Evolutionary conservation across 441 rosid species (phyloP), one percentile per base, ranked within the genome.

Genomic region (Gossypium aridum): DNA sequence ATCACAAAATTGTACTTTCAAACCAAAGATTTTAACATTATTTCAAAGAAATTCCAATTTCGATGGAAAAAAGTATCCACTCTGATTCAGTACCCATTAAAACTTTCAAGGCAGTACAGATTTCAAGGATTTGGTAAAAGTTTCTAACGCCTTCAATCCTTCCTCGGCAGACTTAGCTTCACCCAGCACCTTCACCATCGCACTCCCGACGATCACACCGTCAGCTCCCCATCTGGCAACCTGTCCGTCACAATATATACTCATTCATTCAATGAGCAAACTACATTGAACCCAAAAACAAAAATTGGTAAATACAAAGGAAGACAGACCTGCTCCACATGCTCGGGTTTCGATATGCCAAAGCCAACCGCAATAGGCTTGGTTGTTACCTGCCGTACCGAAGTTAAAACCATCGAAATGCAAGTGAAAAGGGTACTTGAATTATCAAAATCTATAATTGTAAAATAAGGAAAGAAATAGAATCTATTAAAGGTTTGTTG

Each of bases 341-440:
- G 99, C 82, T 91, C 97, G 0, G 97, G 98, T 64, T 81, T 89
- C 0, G 98, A 95, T 82, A 93, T 89, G 64, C 99, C 99, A 82
- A 95, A 95, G 56, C 99, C 98, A 43, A 95, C 97, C 0, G 95
- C 97, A 0, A 95, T 91, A 1, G 99, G 98, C 68, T 93, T 95
- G 14, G 76, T 71, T 63, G 97, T 86, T 25, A 85, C 87, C 92
- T 92, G 87, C 54, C 76, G 45, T 19, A 9, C 51, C n/a, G 56
- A 74, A 73, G 61, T 16, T 6, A 8, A 75, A 63, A 63, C 28
- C 57, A 63, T 62, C 13, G 72, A 1, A 26, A 26, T 19, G 43
- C 26, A 26, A 23, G 49, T 13, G 2, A 53, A 28, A 28, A 28
- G 34, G 34, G 34, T 28, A 28, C 34, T 28, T 28, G 34, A 28